These are phyloP conservation scores for Trichoderma pleuroti DNA, from an alignment of 2,329 filamentous ascomycete genomes.

Conservation along the genomic window DNA sequence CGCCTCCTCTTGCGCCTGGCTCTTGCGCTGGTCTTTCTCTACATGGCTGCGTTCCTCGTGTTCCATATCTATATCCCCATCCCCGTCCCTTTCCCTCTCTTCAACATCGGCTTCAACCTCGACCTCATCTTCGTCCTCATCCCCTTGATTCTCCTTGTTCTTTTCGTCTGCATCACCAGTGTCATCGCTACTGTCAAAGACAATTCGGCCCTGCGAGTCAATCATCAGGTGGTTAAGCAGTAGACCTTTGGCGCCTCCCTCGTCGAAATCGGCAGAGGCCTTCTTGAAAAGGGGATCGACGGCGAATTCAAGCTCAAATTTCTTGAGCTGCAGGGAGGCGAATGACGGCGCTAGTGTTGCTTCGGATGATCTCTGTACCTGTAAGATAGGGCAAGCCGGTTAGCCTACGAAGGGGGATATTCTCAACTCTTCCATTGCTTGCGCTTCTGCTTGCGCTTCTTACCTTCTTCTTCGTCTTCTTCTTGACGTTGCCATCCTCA, in stretches of 20 bases:
- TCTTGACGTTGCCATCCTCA: constrained; percentile 57
- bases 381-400: background rate
- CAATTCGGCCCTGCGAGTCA: constrained; percentile 84
- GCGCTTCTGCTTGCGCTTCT: background rate
- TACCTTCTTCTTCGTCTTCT: constrained; percentile 73
- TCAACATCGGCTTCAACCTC: constrained; percentile 28
- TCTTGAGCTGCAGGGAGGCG: constrained; percentile 85
- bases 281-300: constrained; percentile 99
- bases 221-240: constrained; percentile 96
- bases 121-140: constrained; percentile 37
- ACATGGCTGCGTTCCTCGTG: constrained; percentile 29
- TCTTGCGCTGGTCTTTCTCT: constrained; percentile 38
- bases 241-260: constrained; percentile 92
- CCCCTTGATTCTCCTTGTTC: constrained; percentile 38
- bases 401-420: background rate
- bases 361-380: constrained; percentile 77
- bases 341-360: constrained; percentile 91
- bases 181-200: constrained; percentile 98
- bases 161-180: constrained; percentile 47
- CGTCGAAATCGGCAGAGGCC: constrained; percentile 95
- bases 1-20: constrained; percentile 43
- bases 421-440: background rate
- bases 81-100: constrained; percentile 41
- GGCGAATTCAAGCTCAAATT: constrained; percentile 93
- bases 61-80: constrained; percentile 38